Conservation (phyloP, 2,329 filamentous ascomycete genomes). For the Raffaelea albimanens region DNA sequence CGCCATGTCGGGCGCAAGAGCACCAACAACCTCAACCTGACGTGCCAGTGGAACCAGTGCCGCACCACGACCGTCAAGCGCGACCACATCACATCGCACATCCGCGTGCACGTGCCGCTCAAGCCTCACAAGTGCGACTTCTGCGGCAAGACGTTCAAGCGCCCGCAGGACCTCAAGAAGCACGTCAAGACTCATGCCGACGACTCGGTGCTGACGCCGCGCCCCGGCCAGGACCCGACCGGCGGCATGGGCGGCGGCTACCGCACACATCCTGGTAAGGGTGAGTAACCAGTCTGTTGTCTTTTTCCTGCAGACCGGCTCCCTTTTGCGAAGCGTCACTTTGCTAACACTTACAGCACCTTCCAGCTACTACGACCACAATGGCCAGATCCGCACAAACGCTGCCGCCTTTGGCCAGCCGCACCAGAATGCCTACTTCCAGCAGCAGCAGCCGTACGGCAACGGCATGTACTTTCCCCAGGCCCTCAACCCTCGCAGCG, state of each 20-base stretch:
- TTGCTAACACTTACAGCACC: constrained; percentile 29
- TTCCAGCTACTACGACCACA: constrained; percentile 56
- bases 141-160: constrained; percentile 98
- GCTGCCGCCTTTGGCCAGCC: constrained; percentile 41
- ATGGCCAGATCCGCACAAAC: constrained; percentile 51
- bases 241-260: constrained; percentile 40
- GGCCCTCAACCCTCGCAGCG: constrained; percentile 43
- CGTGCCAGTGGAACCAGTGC: constrained; percentile 94
- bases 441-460: constrained; percentile 44
- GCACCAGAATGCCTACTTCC: constrained; percentile 54
- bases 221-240: constrained; percentile 41
- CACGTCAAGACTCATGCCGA: constrained; percentile 99
- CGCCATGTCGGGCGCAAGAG: constrained; percentile 97
- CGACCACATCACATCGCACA: constrained; percentile 98
- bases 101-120: constrained; percentile 94
- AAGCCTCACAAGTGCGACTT: constrained; percentile 99
- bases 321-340: too few relatives aligned
- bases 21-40: constrained; percentile 96
- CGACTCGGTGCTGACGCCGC: constrained; percentile 63
- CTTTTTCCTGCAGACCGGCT: neutral
- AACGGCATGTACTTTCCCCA: constrained; percentile 66
- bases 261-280: constrained; percentile 42
- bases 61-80: constrained; percentile 96
- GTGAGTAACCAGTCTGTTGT: constrained; percentile 24
- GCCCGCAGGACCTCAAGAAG: constrained; percentile 97